phyloP scores from a whole-genome alignment of 345 rosid species.

The Boechera divaricarpa region DNA sequence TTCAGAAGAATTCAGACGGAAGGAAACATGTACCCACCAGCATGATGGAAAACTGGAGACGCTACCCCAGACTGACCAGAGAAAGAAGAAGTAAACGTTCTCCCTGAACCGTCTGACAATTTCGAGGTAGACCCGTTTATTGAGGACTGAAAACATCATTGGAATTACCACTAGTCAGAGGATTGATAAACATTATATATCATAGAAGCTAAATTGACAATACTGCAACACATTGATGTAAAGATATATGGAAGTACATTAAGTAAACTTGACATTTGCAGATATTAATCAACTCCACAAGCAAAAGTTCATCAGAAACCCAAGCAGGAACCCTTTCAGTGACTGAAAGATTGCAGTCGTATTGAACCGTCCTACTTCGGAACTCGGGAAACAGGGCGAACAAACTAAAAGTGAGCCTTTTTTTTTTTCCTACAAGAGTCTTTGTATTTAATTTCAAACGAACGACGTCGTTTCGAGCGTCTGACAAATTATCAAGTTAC shows the following conservation, averaged over 20 bases:
- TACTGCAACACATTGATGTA: slow-evolving; percentile 5
- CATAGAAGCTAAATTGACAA: slow-evolving; percentile 21
- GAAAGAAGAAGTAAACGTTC: slow-evolving; percentile 75
- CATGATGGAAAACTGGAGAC: slow-evolving; percentile 76
- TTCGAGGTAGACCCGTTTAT: slow-evolving; percentile 80
- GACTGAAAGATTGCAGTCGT: slow-evolving; percentile 10
- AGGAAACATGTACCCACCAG: slow-evolving; percentile 52
- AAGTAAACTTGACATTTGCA: slow-evolving; percentile 85
- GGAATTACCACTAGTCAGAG: slow-evolving; percentile 28
- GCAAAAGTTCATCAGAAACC: slow-evolving; percentile 44
- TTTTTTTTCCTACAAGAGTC: no score
- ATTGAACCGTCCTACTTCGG: no score
- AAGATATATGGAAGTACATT: slow-evolving; percentile 57
- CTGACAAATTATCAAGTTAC: no score
- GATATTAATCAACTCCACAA: slow-evolving; percentile 55
- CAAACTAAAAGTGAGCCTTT: no score
- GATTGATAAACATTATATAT: neutral
- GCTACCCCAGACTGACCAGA: slow-evolving; percentile 85
- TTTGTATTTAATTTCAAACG: no score
- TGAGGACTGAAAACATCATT: slow-evolving; percentile 68
- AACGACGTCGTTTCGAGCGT: no score
- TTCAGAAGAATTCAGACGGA: slow-evolving; percentile 5
- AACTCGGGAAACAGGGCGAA: no score
- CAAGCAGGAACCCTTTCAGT: slow-evolving; percentile 13
- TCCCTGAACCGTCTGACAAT: slow-evolving; percentile 72